Conservation (phyloP, 495 filamentous ascomycete species). For the Penicillium macrosclerotiorum region DNA sequence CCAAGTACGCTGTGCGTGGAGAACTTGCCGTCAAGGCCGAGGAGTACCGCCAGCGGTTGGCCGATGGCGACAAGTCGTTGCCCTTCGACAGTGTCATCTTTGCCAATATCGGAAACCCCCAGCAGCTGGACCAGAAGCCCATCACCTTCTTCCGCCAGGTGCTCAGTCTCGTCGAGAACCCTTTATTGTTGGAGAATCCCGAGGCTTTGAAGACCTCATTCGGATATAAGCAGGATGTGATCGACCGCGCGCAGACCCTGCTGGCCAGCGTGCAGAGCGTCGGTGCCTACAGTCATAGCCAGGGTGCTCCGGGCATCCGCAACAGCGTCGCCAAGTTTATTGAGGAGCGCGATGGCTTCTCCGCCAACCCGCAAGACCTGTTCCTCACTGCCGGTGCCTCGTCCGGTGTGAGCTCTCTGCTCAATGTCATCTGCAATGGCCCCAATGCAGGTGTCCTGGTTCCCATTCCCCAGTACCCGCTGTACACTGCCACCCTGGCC, state of each 20-base stretch:
- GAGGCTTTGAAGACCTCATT: slow-evolving; percentile 62
- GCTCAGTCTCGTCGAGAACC: slow-evolving; percentile 90
- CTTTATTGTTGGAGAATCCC: slow-evolving; percentile 72
- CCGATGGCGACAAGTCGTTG: slow-evolving; percentile 58
- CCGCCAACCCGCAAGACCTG: slow-evolving; percentile 72
- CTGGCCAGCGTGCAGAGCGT: slow-evolving; percentile 83
- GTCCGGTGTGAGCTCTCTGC: slow-evolving; percentile 86
- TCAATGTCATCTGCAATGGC: slow-evolving; percentile 81
- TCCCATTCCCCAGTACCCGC: slow-evolving; percentile 95
- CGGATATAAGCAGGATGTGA: slow-evolving; percentile 84
- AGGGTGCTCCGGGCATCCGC: slow-evolving; percentile 79
- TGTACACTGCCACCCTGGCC: slow-evolving; percentile 92
- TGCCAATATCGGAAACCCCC: slow-evolving; percentile 98
- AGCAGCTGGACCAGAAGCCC: slow-evolving; percentile 97
- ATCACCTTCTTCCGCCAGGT: slow-evolving; percentile 99
- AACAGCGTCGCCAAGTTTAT: slow-evolving; percentile 92
- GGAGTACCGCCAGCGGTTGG: slow-evolving; percentile 73
- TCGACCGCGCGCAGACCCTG: slow-evolving; percentile 76
- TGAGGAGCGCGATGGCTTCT: slow-evolving; percentile 83
- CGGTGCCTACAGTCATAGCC: slow-evolving; percentile 93
- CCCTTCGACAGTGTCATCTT: slow-evolving; percentile 90
- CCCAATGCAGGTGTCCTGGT: slow-evolving; percentile 84
- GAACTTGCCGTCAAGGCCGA: slow-evolving; percentile 90
- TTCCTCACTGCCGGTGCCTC: slow-evolving; percentile 91
- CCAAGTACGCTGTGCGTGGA: slow-evolving; percentile 95